These are phyloP conservation scores for Skeletonema grethae DNA, from an alignment of 108 stramenopile genomes.

Conservation along the genomic window DNA sequence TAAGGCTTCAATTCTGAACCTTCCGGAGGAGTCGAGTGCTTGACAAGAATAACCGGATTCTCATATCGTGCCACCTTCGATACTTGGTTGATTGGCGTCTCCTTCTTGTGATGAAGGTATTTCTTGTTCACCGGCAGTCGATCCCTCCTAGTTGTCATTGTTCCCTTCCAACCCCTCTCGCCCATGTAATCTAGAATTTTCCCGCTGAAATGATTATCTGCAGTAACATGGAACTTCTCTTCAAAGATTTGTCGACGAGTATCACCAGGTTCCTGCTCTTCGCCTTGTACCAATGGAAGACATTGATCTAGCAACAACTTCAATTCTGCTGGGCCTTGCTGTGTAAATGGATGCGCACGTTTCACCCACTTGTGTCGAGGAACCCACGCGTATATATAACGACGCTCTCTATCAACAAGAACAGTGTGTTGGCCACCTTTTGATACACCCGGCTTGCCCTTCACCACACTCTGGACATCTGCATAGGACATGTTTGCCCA, in stretches of 20 bases:
- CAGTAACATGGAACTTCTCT: background rate
- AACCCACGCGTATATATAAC: background rate
- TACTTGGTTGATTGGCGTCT: background rate
- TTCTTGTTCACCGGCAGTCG: background rate
- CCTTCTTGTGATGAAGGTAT: background rate
- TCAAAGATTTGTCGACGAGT: background rate
- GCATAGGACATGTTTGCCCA: slow-evolving; percentile 5
- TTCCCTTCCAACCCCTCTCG: background rate
- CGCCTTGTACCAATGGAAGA: background rate
- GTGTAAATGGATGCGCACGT: background rate
- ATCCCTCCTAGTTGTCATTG: background rate
- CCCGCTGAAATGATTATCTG: slow-evolving; percentile 6
- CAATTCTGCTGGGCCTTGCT: slow-evolving; percentile 2
- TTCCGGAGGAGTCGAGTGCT: background rate
- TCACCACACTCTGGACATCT: slow-evolving; percentile 1
- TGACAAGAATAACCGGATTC: slow-evolving; percentile 33
- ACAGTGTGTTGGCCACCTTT: background rate
- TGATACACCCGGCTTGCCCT: slow-evolving; percentile 7
- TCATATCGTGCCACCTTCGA: slow-evolving; percentile 26
- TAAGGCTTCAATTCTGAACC: background rate
- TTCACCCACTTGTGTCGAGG: slow-evolving; percentile 1
- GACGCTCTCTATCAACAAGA: background rate
- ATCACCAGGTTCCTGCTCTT: background rate
- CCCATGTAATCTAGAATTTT: slow-evolving; percentile 4
- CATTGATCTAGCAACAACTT: background rate